Base-by-base conservation (phyloP, 1,139 yeast species). In the Saccharomyces uvarum region DNA sequence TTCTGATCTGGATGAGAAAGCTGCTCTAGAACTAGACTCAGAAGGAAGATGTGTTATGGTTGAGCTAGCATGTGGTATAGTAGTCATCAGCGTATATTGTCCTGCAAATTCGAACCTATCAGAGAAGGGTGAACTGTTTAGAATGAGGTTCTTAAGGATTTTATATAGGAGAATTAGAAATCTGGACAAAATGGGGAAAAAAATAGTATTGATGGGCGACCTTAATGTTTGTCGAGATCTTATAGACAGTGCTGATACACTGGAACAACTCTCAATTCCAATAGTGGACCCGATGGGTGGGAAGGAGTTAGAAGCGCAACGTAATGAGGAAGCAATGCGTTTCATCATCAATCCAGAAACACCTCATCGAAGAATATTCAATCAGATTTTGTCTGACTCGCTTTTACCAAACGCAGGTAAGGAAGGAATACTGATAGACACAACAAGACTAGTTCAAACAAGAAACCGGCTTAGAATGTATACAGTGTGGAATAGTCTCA, bases 401-500 rank as follows among this genome's bases (percentile, higher is more conserved):
- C 56, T 64, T n/a, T 52, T 67, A 4, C 60, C 67, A 51, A 70
- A 54, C n/a, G 75, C 69, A 57, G 72, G 68, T 1, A 50, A 59
- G 2, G 57, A 61, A 4, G 72, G 75, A 59, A 62, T 81, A 13
- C 67, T 89, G 33, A 70, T 76, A 53, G 99, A 93, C 66, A 75
- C 89, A 0, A 81, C 88, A 0, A 74, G 99, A 51, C 67, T 70
- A 31, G 58, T 68, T 2, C 85, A 84, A 59, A 84, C 86, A 0
- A 59, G 73, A 27, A 71, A 82, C 27, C 73, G 83, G 53, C 69
- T 79, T 66, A 82, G 80, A 28, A 76, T 90, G 81, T 93, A 87
- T 65, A 91, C 98, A 0, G 95, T 93, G 51, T 93, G 99, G 99
- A 91, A 90, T 66, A 86, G 93, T 1, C 70, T 84, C 61, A 80